Evolutionary conservation across 2,329 filamentous ascomycete species (phyloP).

Genomic region (Penicillium sp.): DNA sequence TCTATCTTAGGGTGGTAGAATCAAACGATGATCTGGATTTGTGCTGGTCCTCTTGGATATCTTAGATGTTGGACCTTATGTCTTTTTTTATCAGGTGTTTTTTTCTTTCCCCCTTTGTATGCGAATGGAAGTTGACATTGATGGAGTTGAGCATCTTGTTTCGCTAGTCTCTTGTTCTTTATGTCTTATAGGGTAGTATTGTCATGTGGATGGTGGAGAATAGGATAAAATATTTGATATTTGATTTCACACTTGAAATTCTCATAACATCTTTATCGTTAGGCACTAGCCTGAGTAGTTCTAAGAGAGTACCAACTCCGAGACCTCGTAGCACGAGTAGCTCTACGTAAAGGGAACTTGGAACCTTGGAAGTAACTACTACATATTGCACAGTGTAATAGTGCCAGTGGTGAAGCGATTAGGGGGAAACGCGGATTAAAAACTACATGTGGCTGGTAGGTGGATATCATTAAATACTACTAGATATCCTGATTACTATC

Average conservation of each 20-base stretch:
- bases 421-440: too few species aligned
- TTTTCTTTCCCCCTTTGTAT: conserved; percentile 8
- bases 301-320: too few species aligned
- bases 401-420: too few species aligned
- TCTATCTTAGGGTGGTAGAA: conserved; percentile 26
- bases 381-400: too few species aligned
- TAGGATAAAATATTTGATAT: conserved; percentile 10
- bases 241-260: background rate
- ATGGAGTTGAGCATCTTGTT: conserved; percentile 19
- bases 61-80: conserved; percentile 1
- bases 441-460: too few species aligned
- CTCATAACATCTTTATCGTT: too few species aligned
- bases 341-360: too few species aligned
- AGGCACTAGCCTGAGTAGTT: too few species aligned
- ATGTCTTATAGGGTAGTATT: conserved; percentile 17
- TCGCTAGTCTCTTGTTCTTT: conserved; percentile 11
- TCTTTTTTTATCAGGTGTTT: conserved; percentile 5
- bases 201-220: conserved; percentile 19
- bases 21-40: background rate
- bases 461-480: too few species aligned
- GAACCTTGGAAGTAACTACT: too few species aligned
- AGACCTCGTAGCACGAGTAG: too few species aligned
- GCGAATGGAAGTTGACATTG: conserved; percentile 17
- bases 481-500: too few species aligned
- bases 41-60: background rate